A percentile compares a stretch with the other conserved stretches of the same genome.
phyloP scores from a whole-genome alignment of 805 yeast species.

The Torulaspora maleeae region DNA sequence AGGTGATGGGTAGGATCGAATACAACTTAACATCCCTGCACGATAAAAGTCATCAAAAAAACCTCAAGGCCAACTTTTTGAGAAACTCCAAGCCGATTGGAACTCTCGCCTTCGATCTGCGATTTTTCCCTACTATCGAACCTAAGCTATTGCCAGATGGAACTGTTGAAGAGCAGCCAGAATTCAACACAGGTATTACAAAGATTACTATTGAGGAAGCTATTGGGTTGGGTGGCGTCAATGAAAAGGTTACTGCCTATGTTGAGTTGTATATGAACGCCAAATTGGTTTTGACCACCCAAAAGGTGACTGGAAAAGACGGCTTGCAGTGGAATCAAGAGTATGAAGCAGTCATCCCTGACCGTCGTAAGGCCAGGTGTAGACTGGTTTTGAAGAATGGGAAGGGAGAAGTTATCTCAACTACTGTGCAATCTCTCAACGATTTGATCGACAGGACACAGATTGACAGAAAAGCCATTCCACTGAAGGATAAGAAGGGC shows the following conservation, averaged over 20 bases:
- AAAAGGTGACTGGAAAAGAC: slow-evolving; percentile 44
- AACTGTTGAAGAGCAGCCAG: slow-evolving; percentile 79
- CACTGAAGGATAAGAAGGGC: slow-evolving; percentile 64
- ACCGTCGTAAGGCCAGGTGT: slow-evolving; percentile 66
- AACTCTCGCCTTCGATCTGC: slow-evolving; percentile 60
- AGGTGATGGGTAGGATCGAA: slow-evolving; percentile 70
- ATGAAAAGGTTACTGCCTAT: slow-evolving; percentile 55
- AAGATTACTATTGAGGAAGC: slow-evolving; percentile 46
- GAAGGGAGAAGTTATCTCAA: slow-evolving; percentile 53
- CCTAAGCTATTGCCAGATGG: slow-evolving; percentile 68
- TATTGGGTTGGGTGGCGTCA: slow-evolving; percentile 34
- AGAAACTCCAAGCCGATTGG: slow-evolving; percentile 87
- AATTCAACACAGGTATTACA: slow-evolving; percentile 88
- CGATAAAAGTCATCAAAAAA: slow-evolving; percentile 46
- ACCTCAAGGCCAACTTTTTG: slow-evolving; percentile 53
- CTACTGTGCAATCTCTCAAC: slow-evolving; percentile 51
- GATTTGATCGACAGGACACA: slow-evolving; percentile 73
- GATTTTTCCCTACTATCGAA: slow-evolving; percentile 68
- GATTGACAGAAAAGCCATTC: slow-evolving; percentile 74
- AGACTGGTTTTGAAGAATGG: slow-evolving; percentile 63
- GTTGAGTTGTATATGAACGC: slow-evolving; percentile 69
- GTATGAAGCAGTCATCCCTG: slow-evolving; percentile 63
- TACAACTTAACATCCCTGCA: slow-evolving; percentile 65
- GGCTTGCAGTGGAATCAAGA: slow-evolving; percentile 62
- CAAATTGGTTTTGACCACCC: slow-evolving; percentile 53